phyloP scores from a whole-genome alignment of 768 basidiomycete genomes.

The Mycena pura region DNA sequence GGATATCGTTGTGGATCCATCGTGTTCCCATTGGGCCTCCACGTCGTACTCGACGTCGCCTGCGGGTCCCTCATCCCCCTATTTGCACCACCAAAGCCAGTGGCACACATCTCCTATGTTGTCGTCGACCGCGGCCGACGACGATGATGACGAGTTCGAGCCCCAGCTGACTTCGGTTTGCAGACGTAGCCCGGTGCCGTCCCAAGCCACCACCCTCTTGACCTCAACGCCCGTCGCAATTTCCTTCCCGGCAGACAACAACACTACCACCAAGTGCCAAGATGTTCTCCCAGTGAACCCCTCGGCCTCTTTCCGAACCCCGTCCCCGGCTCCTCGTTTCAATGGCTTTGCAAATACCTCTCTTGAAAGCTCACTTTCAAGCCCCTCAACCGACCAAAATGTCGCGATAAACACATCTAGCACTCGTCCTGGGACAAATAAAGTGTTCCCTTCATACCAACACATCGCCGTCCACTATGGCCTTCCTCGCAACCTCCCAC shows the following conservation, averaged over 20 bases:
- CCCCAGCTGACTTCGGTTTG: conserved; percentile 18
- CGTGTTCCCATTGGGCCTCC: conserved; percentile 13
- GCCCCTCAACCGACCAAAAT: conserved; percentile 41
- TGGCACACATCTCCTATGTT: conserved; percentile 19
- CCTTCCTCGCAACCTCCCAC: conserved; percentile 56
- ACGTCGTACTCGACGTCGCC: background rate
- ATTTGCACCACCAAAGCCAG: background rate
- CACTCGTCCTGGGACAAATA: conserved; percentile 14
- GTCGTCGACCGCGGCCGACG: conserved; percentile 21
- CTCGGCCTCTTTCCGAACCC: conserved; percentile 19
- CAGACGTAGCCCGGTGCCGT: conserved; percentile 25
- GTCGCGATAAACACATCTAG: conserved; percentile 46
- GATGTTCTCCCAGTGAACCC: conserved; percentile 23
- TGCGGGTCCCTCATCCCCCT: background rate
- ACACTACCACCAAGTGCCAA: conserved; percentile 5
- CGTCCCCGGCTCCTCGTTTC: conserved; percentile 26
- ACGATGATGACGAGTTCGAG: conserved; percentile 15
- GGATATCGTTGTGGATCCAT: conserved; percentile 1
- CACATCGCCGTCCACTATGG: conserved; percentile 61
- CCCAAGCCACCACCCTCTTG: conserved; percentile 11
- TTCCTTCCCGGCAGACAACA: conserved; percentile 16
- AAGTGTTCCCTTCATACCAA: conserved; percentile 44
- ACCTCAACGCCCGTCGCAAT: conserved; percentile 14
- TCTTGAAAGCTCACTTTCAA: conserved; percentile 44
- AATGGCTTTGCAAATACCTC: conserved; percentile 34